Evolutionary conservation across 2,329 filamentous ascomycete genomes (phyloP), one percentile per base, ranked within the genome.

Genomic region (Penicillium sp.): DNA sequence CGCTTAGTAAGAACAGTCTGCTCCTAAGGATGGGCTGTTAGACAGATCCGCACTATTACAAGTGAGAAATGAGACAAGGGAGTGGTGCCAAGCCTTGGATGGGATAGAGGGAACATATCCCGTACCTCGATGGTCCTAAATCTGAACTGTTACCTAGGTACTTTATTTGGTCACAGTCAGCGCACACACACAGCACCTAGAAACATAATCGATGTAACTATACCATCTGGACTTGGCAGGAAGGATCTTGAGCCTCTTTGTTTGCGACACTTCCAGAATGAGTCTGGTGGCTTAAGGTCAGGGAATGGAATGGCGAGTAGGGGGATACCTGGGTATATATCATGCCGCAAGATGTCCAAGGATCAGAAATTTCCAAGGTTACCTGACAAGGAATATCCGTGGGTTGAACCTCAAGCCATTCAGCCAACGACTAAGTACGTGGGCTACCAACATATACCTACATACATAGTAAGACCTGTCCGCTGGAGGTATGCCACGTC

Each of bases 401-500:
- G 18, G 18, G 4, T 41, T 52, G 48, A 49, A 35, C 34, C 40
- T 32, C 29, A 40, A 50, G 28, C 42, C 42, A 51, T 34, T n/a
- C 40, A 23, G 28, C 42, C 37, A 37, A 38, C 52, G 47, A 43
- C 56, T 65, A 65, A 60, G 61, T 66, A 65, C 62, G 62, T 66
- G 62, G 61, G 59, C 53, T 29, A 55, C 48, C 40, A 45, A 41
- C 35, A 53, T 53, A 42, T 49, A 58, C 56, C 49, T 46, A 53
- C 52, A 42, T 49, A 58, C 56, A 50, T 46, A 54, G 40, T 54
- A 47, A 55, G 52, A 61, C 52, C 51, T 46, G 51, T 49, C 49
- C 47, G 53, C 42, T 58, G 50, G 49, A 42, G 56, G 54, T 52
- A 56, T 62, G 64, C 62, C 64, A 67, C 64, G 64, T 67, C 64